A percentile compares a stretch with the other conserved stretches of the same genome.
phyloP scores from a whole-genome alignment of 192 early-diverging fungal species.

The Rhizophagus sp. region DNA sequence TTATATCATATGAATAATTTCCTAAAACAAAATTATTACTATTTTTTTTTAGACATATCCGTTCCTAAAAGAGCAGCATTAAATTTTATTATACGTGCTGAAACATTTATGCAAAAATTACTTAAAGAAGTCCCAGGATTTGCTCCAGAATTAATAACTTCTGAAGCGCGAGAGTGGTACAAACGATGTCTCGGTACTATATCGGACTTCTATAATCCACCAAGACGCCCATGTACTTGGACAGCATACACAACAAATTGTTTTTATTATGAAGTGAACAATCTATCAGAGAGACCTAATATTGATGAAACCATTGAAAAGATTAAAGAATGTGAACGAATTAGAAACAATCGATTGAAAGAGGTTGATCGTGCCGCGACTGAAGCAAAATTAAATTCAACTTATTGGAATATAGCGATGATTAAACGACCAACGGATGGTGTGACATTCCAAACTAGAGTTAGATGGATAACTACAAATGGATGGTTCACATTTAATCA shows the following conservation, averaged over 20 bases:
- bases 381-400: constrained; percentile 5
- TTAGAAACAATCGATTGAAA: neutral
- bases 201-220: constrained; percentile 27
- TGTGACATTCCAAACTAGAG: constrained; percentile 8
- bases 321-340: constrained; percentile 19
- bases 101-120: constrained; percentile 26
- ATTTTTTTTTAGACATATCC: constrained; percentile 5
- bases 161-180: constrained; percentile 15
- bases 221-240: constrained; percentile 23
- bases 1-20: neutral
- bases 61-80: constrained; percentile 31
- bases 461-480: constrained; percentile 28
- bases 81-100: constrained; percentile 14
- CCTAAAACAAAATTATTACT: neutral
- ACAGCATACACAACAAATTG: constrained; percentile 6
- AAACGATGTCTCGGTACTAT: constrained; percentile 20
- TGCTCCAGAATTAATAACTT: constrained; percentile 19
- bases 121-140: constrained; percentile 7
- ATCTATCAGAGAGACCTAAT: neutral
- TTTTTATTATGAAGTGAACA: constrained; percentile 27
- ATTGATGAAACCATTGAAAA: constrained; percentile 14
- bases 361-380: constrained; percentile 17
- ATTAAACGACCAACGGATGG: constrained; percentile 27
- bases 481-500: constrained; percentile 32
- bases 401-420: constrained; percentile 24